Percentiles rank a stretch among this genome's conserved stretches.
phyloP scores from a whole-genome alignment of 1,284 basidiomycete species.

The Dichomitus squalens region DNA sequence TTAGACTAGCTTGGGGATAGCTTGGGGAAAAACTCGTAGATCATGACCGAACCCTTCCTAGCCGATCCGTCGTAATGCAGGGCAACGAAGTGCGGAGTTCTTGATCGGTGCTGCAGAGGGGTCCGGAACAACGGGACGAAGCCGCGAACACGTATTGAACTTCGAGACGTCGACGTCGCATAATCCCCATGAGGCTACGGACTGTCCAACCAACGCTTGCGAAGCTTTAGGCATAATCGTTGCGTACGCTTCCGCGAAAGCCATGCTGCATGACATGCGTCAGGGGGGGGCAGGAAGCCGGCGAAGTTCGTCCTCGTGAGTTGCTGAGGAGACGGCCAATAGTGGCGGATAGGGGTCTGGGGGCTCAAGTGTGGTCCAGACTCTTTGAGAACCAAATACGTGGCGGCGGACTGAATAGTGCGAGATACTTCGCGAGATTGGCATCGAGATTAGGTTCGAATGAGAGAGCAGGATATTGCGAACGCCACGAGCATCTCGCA shows the following conservation, averaged over 20 bases:
- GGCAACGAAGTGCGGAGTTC: not conserved
- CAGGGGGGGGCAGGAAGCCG: not conserved
- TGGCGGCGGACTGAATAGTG: not conserved
- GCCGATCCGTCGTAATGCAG: constrained; percentile 12
- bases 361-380: not conserved
- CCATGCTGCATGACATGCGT: constrained; percentile 11
- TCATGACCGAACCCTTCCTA: constrained; percentile 12
- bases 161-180: constrained; percentile 8
- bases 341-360: not conserved
- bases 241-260: constrained; percentile 21
- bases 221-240: constrained; percentile 25
- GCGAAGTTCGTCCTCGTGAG: constrained; percentile 2
- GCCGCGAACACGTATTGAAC: not conserved
- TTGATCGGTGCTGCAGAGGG: not conserved
- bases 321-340: constrained; percentile 3
- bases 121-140: constrained; percentile 1
- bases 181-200: constrained; percentile 13
- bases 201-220: constrained; percentile 15
- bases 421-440: constrained; percentile 18
- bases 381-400: not conserved
- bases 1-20: constrained; percentile 3
- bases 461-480: constrained; percentile 7
- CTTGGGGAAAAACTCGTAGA: constrained; percentile 9
- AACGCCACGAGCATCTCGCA: not conserved
- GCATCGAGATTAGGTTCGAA: constrained; percentile 24